Evolutionary conservation across 208 protist genomes (phyloP).

Genomic region (Crithidia sp.): DNA sequence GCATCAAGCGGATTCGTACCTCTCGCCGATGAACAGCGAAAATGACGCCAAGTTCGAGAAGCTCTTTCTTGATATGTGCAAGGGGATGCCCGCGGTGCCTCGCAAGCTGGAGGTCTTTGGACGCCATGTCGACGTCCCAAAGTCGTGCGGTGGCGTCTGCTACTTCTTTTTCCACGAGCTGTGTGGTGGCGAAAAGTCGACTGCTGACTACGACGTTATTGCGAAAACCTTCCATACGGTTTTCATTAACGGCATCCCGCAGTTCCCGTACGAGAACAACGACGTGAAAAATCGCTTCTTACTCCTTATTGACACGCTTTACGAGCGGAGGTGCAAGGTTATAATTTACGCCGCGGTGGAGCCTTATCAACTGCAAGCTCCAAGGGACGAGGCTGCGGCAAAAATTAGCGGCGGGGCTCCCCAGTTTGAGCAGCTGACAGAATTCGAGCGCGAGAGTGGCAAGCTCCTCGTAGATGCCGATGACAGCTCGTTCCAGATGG

Average conservation of each 20-base stretch:
- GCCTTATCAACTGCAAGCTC: slow-evolving; percentile 56
- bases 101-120: slow-evolving; percentile 76
- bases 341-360: slow-evolving; percentile 73
- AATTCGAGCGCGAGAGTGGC: slow-evolving; percentile 78
- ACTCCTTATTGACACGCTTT: slow-evolving; percentile 90
- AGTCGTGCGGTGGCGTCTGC: slow-evolving; percentile 74
- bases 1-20: slow-evolving; percentile 66
- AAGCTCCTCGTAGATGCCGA: slow-evolving; percentile 65
- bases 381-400: slow-evolving; percentile 33
- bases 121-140: slow-evolving; percentile 71
- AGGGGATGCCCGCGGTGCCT: slow-evolving; percentile 68
- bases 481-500: slow-evolving; percentile 88
- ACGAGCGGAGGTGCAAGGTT: slow-evolving; percentile 85
- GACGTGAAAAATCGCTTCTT: slow-evolving; percentile 90
- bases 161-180: slow-evolving; percentile 87
- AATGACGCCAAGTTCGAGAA: slow-evolving; percentile 72
- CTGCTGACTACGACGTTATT: slow-evolving; percentile 88
- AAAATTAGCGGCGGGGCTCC: slow-evolving; percentile 21
- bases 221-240: slow-evolving; percentile 88
- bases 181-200: slow-evolving; percentile 69
- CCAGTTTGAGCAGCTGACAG: slow-evolving; percentile 53
- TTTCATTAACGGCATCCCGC: slow-evolving; percentile 86
- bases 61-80: slow-evolving; percentile 83
- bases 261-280: slow-evolving; percentile 72
- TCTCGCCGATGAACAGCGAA: slow-evolving; percentile 64